Percentiles rank a stretch among this genome's conserved stretches.
These are phyloP conservation scores for Parachlorella kessleri DNA, from an alignment of 139 green algal species.

Conservation along the genomic window DNA sequence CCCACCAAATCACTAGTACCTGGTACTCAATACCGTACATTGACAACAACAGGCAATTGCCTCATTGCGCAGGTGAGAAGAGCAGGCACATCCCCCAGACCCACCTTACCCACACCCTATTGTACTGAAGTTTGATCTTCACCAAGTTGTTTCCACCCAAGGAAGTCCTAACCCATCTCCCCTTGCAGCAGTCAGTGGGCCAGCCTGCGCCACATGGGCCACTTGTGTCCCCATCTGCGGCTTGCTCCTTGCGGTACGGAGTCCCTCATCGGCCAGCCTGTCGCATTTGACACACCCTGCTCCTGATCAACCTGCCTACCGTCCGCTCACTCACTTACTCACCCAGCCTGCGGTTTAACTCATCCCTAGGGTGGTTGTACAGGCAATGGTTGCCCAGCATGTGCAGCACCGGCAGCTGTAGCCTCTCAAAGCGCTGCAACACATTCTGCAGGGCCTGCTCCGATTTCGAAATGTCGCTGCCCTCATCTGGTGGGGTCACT, in stretches of 20 bases:
- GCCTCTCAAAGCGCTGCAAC: slow-evolving; percentile 47
- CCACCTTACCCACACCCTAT: too few species aligned
- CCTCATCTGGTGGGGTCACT: not conserved
- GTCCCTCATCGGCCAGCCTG: not conserved
- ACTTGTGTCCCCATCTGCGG: not conserved
- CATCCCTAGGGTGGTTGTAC: slow-evolving; percentile 70
- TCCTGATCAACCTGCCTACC: not conserved
- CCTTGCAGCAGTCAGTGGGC: too few species aligned
- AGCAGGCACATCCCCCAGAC: too few species aligned
- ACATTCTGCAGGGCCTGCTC: slow-evolving; percentile 48
- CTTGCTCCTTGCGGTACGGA: not conserved
- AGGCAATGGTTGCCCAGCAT: slow-evolving; percentile 78
- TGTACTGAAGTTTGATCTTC: too few species aligned
- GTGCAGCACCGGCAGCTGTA: slow-evolving; percentile 55
- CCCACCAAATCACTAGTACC: too few species aligned
- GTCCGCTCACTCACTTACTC: not conserved
- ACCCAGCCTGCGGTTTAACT: slow-evolving; percentile 35
- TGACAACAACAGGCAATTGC: too few species aligned
- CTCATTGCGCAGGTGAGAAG: too few species aligned
- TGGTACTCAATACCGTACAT: too few species aligned
- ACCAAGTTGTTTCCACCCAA: too few species aligned
- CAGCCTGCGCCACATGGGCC: not conserved
- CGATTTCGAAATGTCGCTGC: not conserved
- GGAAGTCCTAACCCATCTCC: too few species aligned
- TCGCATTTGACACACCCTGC: not conserved